Base-by-base conservation (phyloP, 345 rosid genomes). In the Bruguiera parviflora region DNA sequence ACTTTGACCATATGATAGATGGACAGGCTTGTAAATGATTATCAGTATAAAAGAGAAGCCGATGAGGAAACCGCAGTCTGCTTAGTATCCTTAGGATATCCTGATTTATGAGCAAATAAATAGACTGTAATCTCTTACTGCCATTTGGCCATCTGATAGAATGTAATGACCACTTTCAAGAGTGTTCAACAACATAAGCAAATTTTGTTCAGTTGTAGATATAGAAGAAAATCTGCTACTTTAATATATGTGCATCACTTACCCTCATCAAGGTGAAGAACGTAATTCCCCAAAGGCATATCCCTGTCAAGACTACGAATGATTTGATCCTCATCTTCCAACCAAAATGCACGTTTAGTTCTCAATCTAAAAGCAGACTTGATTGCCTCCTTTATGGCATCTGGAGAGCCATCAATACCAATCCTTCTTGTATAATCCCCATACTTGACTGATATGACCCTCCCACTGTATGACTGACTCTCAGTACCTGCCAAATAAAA, bases 241-340 rank as follows among this genome's bases (percentile, higher is more conserved):
- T 9, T 24, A 10, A 47, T 31, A 57, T 37, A 20, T 11, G 33
- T 6, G 52, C 61, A 46, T 53, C 46, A 67, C 65, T 66, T 84
- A 92, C 98, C 99, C 83, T 89, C 90, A 78, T 95, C 99, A 4
- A 95, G 87, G 79, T 83, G 91, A 65, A 95, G 97, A 46, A 73
- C 80, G 76, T 95, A 92, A 81, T 73, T 92, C 62, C 98, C 99
- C 73, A 89, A 55, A 67, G 99, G 99, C 99, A 95, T 92, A 71
- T 92, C 98, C 76, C 91, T 75, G 77, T 92, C 98, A 33, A 95
- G 89, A 78, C 91, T 76, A 6, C 98, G 88, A 67, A 90, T 80
- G 67, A 92, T 74, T 75, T 87, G 96, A 62, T 89, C 94, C 81
- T 96, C 98, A 80, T 92, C 99, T 83, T 96, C 98, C 81, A 96